Evolutionary conservation across 225 moss, liverwort and hornwort species (phyloP).

Genomic region (Marchantia paleacea): DNA sequence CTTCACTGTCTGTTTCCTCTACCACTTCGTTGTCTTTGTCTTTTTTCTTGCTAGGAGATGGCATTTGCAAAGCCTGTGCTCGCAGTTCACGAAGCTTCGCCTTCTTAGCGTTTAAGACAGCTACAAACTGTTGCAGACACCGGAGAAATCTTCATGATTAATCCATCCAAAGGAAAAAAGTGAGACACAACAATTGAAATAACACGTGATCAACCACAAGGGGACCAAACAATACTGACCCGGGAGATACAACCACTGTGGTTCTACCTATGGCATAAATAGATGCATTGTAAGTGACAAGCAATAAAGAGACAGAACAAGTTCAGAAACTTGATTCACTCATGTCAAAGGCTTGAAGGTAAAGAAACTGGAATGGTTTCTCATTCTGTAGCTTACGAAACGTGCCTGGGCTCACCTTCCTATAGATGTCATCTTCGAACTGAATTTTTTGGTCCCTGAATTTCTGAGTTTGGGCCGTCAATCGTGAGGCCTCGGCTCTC

Average conservation of each 20-base stretch:
- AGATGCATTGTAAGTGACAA: not conserved
- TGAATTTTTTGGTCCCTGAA: conserved; percentile 52
- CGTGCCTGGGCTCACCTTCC: conserved; percentile 41
- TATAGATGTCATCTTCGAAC: conserved; percentile 53
- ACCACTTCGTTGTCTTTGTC: conserved; percentile 24
- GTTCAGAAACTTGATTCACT: not conserved
- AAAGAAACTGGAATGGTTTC: not conserved
- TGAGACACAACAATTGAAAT: no score
- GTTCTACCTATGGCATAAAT: no score
- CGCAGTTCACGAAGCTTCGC: conserved; percentile 47
- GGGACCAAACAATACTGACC: no score
- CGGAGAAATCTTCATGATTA: not conserved
- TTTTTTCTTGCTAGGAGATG: conserved; percentile 1
- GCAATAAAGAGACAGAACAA: not conserved
- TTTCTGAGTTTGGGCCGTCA: conserved; percentile 34
- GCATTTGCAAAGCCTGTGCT: conserved; percentile 23
- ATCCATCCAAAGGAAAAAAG: no score
- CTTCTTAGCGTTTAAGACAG: conserved; percentile 69
- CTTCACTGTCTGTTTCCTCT: conserved; percentile 47
- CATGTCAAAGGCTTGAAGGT: not conserved
- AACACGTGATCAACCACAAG: no score
- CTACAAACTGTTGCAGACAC: conserved; percentile 44
- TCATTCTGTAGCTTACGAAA: no score
- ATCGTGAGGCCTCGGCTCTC: conserved; percentile 38
- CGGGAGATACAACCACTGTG: no score